Base-by-base conservation (phyloP, 2,329 filamentous ascomycete species). In the Byssothecium circinans region DNA sequence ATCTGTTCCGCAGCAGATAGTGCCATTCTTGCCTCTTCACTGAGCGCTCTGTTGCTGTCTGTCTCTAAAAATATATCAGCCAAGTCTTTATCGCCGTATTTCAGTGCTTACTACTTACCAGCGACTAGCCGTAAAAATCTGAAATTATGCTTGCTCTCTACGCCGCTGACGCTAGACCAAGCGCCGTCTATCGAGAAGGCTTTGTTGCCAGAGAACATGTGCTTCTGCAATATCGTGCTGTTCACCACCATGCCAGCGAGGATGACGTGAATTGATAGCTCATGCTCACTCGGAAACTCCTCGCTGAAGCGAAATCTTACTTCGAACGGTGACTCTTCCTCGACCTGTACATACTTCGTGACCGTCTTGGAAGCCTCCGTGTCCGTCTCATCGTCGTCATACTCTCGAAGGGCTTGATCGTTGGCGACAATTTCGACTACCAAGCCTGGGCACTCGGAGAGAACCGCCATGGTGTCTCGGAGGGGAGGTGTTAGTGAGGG, bases 381-480 rank as follows among this genome's bases (percentile, higher is more conserved):
- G 3, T 52, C 42, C n/a, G 37, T 5, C 40, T 43, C 47, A 7
- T 32, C 22, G n/a, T 56, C 49, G 10, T 54, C 45, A 22, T 56
- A 54, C 32, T 58, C 55, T 25, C 15, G 29, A 2, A 56, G 32
- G 2, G 51, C 41, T 23, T 23, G 7, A 1, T 20, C 41, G 14
- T 49, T 15, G 19, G 56, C 49, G 18, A 41, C 7, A 8, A 60
- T 23, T 19, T 52, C 45, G 3, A 50, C 53, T 27, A 45, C 8
- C 15, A 58, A 42, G 20, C 49, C 37, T 34, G 43, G 43, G 20
- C 35, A 20, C 20, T 43, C 34, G 3, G 15, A 17, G 8, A 48
- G 43, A 6, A 55, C 38, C 7, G 49, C 53, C 57, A 60, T 61
- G 17, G 25, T 27, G 25, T n/a, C n/a, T n/a, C n/a, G n/a, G n/a